Percentiles rank a stretch among this genome's conserved stretches.
Evolutionary conservation across 805 yeast genomes (phyloP).

Genomic region (Candida odintsovae): DNA sequence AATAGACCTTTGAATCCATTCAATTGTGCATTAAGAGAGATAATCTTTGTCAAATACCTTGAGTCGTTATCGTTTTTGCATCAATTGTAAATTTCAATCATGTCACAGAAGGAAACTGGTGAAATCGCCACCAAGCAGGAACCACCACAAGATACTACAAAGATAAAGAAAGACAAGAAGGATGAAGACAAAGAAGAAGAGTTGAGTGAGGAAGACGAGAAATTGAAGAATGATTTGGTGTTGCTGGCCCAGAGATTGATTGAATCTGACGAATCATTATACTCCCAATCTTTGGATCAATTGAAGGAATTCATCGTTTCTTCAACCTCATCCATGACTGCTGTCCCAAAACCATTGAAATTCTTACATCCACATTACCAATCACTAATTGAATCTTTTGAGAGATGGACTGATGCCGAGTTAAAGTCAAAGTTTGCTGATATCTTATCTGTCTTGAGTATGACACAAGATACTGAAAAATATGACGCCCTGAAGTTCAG

Average conservation of each 20-base stretch:
- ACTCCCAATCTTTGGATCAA: conserved; percentile 56
- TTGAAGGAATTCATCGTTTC: conserved; percentile 79
- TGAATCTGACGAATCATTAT: conserved; percentile 43
- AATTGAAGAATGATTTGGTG: conserved; percentile 81
- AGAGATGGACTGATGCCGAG: conserved; percentile 51
- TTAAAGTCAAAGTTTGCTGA: conserved; percentile 69
- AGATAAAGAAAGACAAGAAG: conserved; percentile 9
- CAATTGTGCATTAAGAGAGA: neutral
- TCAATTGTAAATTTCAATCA: conserved; percentile 1
- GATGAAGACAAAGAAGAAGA: conserved; percentile 51
- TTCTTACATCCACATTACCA: conserved; percentile 86
- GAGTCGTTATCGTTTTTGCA: neutral
- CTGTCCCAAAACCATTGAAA: conserved; percentile 97
- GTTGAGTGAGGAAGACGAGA: conserved; percentile 87
- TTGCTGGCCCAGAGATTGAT: conserved; percentile 73
- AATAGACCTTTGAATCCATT: neutral
- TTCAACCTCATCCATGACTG: conserved; percentile 97
- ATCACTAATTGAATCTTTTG: conserved; percentile 57
- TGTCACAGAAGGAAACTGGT: conserved; percentile 14
- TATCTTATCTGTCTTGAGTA: conserved; percentile 85
- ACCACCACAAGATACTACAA: conserved; percentile 1
- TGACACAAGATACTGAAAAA: conserved; percentile 82
- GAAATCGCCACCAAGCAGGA: conserved; percentile 23
- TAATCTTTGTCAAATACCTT: neutral
- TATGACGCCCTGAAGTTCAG: conserved; percentile 79